Evolutionary conservation across 2,329 filamentous ascomycete genomes (phyloP).

Genomic region (Didymella pomorum): DNA sequence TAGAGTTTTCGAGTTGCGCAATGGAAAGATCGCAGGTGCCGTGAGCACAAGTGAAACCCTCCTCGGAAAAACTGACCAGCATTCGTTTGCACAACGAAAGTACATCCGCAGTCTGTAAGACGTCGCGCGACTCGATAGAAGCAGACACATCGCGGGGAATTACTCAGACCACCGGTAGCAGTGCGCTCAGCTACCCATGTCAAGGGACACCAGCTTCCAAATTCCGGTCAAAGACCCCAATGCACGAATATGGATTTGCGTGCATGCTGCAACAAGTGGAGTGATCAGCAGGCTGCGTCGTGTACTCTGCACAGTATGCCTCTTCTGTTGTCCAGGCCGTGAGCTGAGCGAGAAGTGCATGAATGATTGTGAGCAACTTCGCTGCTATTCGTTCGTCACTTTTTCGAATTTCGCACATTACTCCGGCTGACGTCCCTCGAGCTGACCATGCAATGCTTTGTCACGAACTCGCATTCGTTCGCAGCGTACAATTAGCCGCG

Average conservation of each 20-base stretch:
- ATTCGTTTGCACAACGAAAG: background rate
- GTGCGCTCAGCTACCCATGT: background rate
- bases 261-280: conserved; percentile 5
- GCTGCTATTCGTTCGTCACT: conserved; percentile 24
- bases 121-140: background rate
- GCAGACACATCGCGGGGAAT: background rate
- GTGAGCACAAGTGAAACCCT: background rate
- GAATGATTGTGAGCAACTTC: conserved; percentile 1
- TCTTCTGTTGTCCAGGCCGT: conserved; percentile 4
- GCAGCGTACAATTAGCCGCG: conserved; percentile 5
- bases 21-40: too few relatives aligned
- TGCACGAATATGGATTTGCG: background rate
- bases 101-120: background rate
- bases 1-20: background rate
- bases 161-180: background rate
- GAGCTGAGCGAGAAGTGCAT: conserved; percentile 13
- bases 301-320: conserved; percentile 1
- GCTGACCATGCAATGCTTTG: conserved; percentile 16
- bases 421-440: conserved; percentile 13
- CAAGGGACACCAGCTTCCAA: background rate
- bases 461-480: conserved; percentile 1
- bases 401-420: conserved; percentile 4
- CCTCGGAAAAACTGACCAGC: background rate
- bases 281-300: conserved; percentile 1
- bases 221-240: conserved; percentile 3